phyloP scores from a whole-genome alignment of 768 basidiomycete species.

The Pleurotus cornucopiae region DNA sequence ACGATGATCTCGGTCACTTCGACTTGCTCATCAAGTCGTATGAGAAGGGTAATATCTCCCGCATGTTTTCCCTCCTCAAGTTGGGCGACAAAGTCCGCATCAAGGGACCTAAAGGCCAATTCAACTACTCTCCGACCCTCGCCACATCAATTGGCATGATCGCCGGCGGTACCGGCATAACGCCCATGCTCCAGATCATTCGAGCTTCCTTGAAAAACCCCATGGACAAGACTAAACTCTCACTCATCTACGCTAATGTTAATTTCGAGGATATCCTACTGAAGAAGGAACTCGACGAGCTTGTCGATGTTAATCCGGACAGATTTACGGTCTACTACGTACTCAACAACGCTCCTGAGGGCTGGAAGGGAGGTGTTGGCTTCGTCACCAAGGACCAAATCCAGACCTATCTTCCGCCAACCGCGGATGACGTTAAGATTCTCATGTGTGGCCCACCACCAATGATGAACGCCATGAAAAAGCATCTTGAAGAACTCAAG shows the following conservation, averaged over 20 bases:
- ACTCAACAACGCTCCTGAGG: slow-evolving; percentile 88
- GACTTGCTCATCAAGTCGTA: slow-evolving; percentile 99
- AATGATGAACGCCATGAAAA: slow-evolving; percentile 57
- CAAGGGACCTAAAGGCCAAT: slow-evolving; percentile 96
- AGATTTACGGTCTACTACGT: slow-evolving; percentile 84
- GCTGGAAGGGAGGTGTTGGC: slow-evolving; percentile 87
- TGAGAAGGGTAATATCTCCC: slow-evolving; percentile 96
- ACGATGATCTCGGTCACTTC: slow-evolving; percentile 91
- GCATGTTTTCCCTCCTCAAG: slow-evolving; percentile 74
- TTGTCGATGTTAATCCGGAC: slow-evolving; percentile 53
- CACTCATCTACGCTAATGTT: slow-evolving; percentile 96
- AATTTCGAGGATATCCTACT: slow-evolving; percentile 90
- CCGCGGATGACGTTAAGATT: slow-evolving; percentile 68
- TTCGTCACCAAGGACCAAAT: slow-evolving; percentile 95
- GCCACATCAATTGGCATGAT: slow-evolving; percentile 91
- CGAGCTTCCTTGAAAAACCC: slow-evolving; percentile 89
- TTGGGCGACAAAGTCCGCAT: slow-evolving; percentile 85
- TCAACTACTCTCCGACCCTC: slow-evolving; percentile 73
- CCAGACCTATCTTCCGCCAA: slow-evolving; percentile 69
- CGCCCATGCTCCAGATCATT: slow-evolving; percentile 98
- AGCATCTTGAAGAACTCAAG: slow-evolving; percentile 82
- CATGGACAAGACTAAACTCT: slow-evolving; percentile 75
- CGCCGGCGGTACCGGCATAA: slow-evolving; percentile 97
- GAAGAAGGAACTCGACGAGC: slow-evolving; percentile 79
- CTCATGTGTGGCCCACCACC: slow-evolving; percentile 78